These are phyloP conservation scores for Papiliotrema laurentii DNA, from an alignment of 1,284 basidiomycete species.

Conservation along the genomic window DNA sequence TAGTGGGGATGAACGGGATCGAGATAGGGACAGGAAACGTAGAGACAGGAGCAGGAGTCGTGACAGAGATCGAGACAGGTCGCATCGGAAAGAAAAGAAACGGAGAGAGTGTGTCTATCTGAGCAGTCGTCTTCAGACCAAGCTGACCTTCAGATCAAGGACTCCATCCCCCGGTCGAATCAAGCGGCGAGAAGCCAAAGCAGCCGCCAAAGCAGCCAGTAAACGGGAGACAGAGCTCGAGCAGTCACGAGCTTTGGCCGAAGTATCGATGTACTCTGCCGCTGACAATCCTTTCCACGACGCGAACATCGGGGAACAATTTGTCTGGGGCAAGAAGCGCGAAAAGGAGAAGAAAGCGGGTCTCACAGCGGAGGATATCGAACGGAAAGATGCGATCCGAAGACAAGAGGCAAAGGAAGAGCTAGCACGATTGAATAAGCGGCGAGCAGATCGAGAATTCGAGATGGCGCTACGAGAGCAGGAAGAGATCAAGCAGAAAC, in stretches of 20 bases:
- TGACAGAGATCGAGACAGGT: constrained; percentile 14
- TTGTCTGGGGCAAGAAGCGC: constrained; percentile 97
- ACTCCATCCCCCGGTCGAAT: constrained; percentile 33
- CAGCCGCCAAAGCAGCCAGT: constrained; percentile 72
- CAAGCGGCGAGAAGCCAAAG: constrained; percentile 66
- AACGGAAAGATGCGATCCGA: constrained; percentile 71
- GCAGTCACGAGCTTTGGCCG: constrained; percentile 75
- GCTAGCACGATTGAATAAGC: constrained; percentile 81
- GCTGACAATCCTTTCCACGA: constrained; percentile 95
- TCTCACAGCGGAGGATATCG: constrained; percentile 71
- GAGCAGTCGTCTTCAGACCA: neutral
- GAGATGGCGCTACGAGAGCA: constrained; percentile 85
- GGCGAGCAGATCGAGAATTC: constrained; percentile 85
- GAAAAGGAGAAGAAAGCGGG: constrained; percentile 93
- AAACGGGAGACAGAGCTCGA: constrained; percentile 76
- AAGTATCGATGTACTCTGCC: constrained; percentile 84
- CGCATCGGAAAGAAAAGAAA: constrained; percentile 1
- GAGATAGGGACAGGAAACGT: constrained; percentile 1
- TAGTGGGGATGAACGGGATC: constrained; percentile 8
- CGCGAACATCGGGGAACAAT: constrained; percentile 88
- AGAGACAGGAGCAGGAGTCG: constrained; percentile 16
- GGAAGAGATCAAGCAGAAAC: constrained; percentile 81
- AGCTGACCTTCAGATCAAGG: constrained; percentile 29
- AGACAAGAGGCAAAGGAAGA: constrained; percentile 92
- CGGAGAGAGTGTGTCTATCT: neutral